Evolutionary conservation across 495 filamentous ascomycete genomes (phyloP).

Genomic region (Aspergillus bridgeri): DNA sequence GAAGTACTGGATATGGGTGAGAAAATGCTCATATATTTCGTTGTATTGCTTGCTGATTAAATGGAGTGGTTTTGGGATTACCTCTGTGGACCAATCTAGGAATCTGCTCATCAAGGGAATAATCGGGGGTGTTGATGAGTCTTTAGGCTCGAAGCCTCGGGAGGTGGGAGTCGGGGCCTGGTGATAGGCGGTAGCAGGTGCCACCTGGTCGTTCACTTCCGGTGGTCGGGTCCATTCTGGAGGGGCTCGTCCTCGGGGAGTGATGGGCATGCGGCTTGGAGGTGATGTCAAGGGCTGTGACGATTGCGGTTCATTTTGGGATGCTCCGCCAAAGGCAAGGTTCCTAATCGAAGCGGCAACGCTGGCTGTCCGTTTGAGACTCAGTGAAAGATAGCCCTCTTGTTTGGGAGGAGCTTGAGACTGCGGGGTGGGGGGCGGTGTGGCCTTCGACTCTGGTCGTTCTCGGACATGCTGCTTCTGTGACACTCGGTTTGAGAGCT

Average conservation of each 20-base stretch:
- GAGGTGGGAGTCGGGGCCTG: conserved; percentile 72
- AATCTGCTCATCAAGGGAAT: conserved; percentile 81
- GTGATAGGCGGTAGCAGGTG: conserved; percentile 67
- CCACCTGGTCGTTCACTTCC: conserved; percentile 70
- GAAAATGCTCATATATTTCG: conserved; percentile 21
- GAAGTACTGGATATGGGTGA: conserved; percentile 66
- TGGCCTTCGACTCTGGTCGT: conserved; percentile 35
- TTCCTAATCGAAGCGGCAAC: conserved; percentile 70
- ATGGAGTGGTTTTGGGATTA: conserved; percentile 32
- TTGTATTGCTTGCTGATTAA: conserved; percentile 15
- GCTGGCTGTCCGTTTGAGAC: conserved; percentile 65
- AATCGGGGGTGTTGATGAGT: conserved; percentile 48
- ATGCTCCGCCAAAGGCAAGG: conserved; percentile 55
- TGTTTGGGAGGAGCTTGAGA: conserved; percentile 46
- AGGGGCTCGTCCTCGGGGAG: conserved; percentile 55
- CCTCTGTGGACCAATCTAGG: conserved; percentile 91
- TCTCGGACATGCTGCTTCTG: conserved; percentile 43
- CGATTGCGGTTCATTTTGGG: conserved; percentile 27
- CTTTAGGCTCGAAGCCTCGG: conserved; percentile 63
- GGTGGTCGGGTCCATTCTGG: conserved; percentile 72
- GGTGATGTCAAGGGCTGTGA: conserved; percentile 31
- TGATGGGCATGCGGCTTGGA: conserved; percentile 43
- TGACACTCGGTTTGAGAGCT: conserved; percentile 51
- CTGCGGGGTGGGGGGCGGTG: conserved; percentile 51
- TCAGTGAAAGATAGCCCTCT: conserved; percentile 63